These are phyloP conservation scores for Monosporascus sp. DNA, from an alignment of 2,329 filamentous ascomycete species.

Conservation along the genomic window DNA sequence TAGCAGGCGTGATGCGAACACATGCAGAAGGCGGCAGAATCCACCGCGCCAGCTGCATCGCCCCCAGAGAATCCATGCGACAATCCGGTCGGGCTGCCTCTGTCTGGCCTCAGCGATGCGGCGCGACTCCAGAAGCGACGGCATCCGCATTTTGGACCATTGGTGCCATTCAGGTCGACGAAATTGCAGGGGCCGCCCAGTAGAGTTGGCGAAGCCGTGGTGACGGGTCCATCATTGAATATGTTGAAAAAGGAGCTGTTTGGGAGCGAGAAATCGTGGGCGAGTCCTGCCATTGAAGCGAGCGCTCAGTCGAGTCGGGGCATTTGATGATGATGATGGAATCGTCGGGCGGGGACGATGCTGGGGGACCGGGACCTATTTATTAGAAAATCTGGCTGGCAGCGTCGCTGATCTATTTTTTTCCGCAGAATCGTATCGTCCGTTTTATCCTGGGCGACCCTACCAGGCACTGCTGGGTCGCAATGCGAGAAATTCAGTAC, in stretches of 20 bases:
- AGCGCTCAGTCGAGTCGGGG: constrained; percentile 24
- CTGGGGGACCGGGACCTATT: constrained; percentile 2
- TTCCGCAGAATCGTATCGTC: constrained; percentile 4
- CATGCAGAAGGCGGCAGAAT: constrained; percentile 53
- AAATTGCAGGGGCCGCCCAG: constrained; percentile 55
- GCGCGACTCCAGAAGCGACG: constrained; percentile 55
- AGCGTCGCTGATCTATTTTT: too few relatives aligned
- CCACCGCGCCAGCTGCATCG: constrained; percentile 15
- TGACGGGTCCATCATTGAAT: constrained; percentile 42
- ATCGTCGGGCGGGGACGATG: constrained; percentile 9
- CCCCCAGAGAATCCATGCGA: constrained; percentile 17
- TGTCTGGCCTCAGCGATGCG: constrained; percentile 26
- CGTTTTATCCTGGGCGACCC: constrained; percentile 20
- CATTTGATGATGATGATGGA: constrained; percentile 21
- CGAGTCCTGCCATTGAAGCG: constrained; percentile 48
- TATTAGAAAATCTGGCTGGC: not conserved
- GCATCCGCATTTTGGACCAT: constrained; percentile 52
- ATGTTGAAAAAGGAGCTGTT: constrained; percentile 50
- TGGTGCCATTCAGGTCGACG: constrained; percentile 49
- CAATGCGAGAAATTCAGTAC: constrained; percentile 30
- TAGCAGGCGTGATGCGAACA: constrained; percentile 60
- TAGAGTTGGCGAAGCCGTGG: constrained; percentile 29
- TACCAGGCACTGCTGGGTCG: constrained; percentile 26
- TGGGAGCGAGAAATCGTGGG: constrained; percentile 40
- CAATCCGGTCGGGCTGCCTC: constrained; percentile 19